phyloP scores from a whole-genome alignment of 352 stramenopile species.

The Globisporangium iwayamae region DNA sequence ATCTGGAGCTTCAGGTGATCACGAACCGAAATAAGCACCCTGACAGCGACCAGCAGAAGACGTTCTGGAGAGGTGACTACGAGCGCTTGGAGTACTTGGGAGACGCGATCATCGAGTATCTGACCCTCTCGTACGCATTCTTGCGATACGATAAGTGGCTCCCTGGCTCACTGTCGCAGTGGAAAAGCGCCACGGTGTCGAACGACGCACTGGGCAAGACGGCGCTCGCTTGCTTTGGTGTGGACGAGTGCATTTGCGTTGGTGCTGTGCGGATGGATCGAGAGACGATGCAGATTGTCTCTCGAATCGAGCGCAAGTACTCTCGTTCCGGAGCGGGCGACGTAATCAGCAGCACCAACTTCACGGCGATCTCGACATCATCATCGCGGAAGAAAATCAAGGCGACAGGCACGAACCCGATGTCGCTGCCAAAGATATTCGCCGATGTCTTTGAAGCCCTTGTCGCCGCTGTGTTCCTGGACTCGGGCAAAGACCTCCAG shows the following conservation, averaged over 20 bases:
- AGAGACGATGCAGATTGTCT: conserved; percentile 54
- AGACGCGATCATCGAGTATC: conserved; percentile 87
- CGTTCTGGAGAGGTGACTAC: conserved; percentile 78
- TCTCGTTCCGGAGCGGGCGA: neutral
- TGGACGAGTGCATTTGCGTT: conserved; percentile 76
- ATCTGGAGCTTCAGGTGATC: conserved; percentile 48
- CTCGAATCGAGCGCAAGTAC: conserved; percentile 52
- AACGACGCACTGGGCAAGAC: conserved; percentile 85
- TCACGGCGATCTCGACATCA: neutral
- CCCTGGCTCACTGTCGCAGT: conserved; percentile 73
- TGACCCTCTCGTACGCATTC: conserved; percentile 84
- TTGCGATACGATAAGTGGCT: conserved; percentile 67
- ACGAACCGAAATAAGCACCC: neutral
- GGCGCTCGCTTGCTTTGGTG: conserved; percentile 68
- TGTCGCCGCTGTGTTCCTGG: conserved; percentile 83
- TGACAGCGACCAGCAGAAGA: conserved; percentile 33
- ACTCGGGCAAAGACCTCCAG: conserved; percentile 68
- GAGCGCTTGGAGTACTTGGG: conserved; percentile 88
- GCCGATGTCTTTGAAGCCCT: conserved; percentile 87
- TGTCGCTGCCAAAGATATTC: conserved; percentile 80
- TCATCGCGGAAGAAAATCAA: conserved; percentile 17
- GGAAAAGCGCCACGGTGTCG: conserved; percentile 84
- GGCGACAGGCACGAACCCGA: conserved; percentile 26
- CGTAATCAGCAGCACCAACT: neutral
- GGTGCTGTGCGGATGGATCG: conserved; percentile 64